Evolutionary conservation across 192 early-diverging fungal genomes (phyloP), one percentile per base, ranked within the genome.

Genomic region (Coemansia umbellata): DNA sequence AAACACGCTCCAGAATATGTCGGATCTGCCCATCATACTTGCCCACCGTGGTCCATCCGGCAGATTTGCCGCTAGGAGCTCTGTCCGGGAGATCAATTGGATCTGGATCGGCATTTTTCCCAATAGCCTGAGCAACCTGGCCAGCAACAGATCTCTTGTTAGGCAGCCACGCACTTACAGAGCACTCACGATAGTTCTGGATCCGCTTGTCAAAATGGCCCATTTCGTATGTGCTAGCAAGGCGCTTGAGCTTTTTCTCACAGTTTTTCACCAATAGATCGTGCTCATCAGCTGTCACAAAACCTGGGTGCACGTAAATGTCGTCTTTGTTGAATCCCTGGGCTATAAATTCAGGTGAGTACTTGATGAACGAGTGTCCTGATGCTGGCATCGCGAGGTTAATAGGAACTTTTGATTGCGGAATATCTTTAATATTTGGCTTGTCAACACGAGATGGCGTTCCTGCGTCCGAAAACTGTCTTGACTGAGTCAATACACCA

Each of bases 131-230:
- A 3, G 63, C 63, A 17, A 72, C 39, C 11, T 49, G 64, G 10
- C 48, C 53, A 14, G 66, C 66, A 18, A 76, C 45, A 0, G 60
- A 58, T 10, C 61, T 49, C 32, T 47, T 57, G 13, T 53, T 31
- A n/a, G 62, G 63, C 40, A 66, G 50, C 88, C 87, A 87, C 9
- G 80, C 68, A n/a, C 82, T 78, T 21, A 85, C 84, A 24, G 82
- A 82, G 52, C 83, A 85, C 63, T 87, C 85, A 36, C 82, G 69
- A 50, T 89, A 89, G 30, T 84, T 72, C 28, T 75, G 80, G 31
- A 91, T 93, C 21, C 89, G 81, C 17, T 78, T 77, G 64, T 93
- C 91, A 64, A 90, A 90, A 53, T 93, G 91, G 14, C 80, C 82
- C 60, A 80, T 78, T 53, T 82, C 76, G 54, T 91, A 91, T n/a